Base-by-base conservation (phyloP, 331 rosid species). In the Malus hybrid region DNA sequence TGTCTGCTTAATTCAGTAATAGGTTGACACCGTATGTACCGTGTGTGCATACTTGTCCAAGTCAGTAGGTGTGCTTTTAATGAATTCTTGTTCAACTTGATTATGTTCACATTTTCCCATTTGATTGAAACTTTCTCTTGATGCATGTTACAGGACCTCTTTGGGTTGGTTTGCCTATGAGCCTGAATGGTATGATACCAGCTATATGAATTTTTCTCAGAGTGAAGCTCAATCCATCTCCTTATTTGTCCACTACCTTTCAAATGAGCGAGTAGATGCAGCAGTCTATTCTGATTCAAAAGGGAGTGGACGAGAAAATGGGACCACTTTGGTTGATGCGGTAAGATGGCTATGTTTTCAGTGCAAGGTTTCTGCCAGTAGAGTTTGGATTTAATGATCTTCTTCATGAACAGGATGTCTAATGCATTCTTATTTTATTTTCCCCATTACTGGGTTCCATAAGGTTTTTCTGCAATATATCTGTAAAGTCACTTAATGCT, bases 201-300 rank as follows among this genome's bases (percentile, higher is more conserved):
- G 84, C 69, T 79, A 87, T 70, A 74, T 86, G 74, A 94, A 86
- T 85, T 94, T 90, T 80, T 77, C 96, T 52, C 97, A 88, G 79
- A 90, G 97, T 48, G 97, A 94, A 85, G 99, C 99, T 74, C 99
- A 92, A 61, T 92, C 97, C 71, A 90, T 92, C 77, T 88, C 92
- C 79, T 81, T 87, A 63, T 92, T 88, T 88, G 93, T 89, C 73
- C 91, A 94, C 71, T 86, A 80, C 87, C 97, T 94, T 82, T 82
- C 91, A 73, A 90, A 87, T 79, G 88, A 84, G 78, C 87, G 86
- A 84, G 90, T 76, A 65, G 93, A 94, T 79, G 73, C 82, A 20
- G 73, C 81, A 22, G 68, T 76, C 76, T 93, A 82, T 53, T 79
- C 82, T 12, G 93, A 88, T 81, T 77, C 88, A 12, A 94, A 94